phyloP scores from a whole-genome alignment of 352 stramenopile species.

The Phytophthora capsici region DNA sequence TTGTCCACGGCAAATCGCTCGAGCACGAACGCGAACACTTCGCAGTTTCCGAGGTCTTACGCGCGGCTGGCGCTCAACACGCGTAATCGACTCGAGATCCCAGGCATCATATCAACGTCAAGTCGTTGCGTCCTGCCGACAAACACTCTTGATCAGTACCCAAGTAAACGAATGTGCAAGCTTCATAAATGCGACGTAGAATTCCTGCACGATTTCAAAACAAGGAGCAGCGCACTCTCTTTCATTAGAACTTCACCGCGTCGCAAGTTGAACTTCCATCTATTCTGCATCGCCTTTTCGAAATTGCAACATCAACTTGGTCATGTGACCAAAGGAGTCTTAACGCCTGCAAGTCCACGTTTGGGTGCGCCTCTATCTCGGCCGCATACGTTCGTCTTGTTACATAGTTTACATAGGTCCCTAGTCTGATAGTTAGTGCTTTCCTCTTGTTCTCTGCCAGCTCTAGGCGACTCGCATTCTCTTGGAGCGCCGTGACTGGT shows the following conservation, averaged over 20 bases:
- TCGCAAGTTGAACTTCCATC: no score
- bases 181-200: no score
- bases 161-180: constrained; percentile 1
- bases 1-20: constrained; percentile 23
- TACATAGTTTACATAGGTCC: constrained; percentile 40
- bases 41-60: constrained; percentile 31
- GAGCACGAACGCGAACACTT: constrained; percentile 21
- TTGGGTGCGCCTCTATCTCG: constrained; percentile 14
- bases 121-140: not conserved
- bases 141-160: no score
- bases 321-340: not conserved
- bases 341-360: not conserved
- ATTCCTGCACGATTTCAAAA: no score
- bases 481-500: constrained; percentile 32
- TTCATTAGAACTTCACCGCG: no score
- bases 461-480: constrained; percentile 36
- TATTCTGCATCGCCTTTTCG: not conserved
- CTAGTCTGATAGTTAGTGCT: constrained; percentile 32
- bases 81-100: constrained; percentile 23
- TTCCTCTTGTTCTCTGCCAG: not conserved
- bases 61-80: constrained; percentile 6
- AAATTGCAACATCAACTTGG: not conserved
- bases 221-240: no score
- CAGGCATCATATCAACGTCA: constrained; percentile 25
- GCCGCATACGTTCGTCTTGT: constrained; percentile 21